These are phyloP conservation scores for Ophidiomyces ophidiicola DNA, from an alignment of 2,329 filamentous ascomycete species.

Conservation along the genomic window DNA sequence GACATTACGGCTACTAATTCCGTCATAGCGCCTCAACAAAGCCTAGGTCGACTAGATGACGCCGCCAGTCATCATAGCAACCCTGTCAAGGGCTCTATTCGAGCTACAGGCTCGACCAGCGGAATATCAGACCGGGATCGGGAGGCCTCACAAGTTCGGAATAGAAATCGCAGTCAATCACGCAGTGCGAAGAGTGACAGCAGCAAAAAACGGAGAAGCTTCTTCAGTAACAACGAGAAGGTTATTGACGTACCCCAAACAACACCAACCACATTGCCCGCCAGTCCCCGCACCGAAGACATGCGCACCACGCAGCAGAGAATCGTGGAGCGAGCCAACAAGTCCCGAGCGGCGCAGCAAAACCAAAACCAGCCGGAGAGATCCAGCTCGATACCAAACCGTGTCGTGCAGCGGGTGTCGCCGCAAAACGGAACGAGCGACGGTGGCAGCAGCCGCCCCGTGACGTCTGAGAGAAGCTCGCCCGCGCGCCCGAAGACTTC, in stretches of 20 bases:
- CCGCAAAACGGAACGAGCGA: constrained; percentile 1
- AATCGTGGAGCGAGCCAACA: constrained; percentile 16
- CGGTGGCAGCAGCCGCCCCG: constrained; percentile 10
- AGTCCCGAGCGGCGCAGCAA: constrained; percentile 7
- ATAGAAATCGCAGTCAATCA: constrained; percentile 27
- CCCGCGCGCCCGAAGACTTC: constrained; percentile 3
- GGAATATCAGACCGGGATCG: constrained; percentile 22
- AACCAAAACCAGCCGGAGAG: neutral
- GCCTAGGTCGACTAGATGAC: constrained; percentile 9
- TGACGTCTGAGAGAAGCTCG: constrained; percentile 7
- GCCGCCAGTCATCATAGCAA: constrained; percentile 16
- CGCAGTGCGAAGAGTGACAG: constrained; percentile 24
- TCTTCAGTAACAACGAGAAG: constrained; percentile 24
- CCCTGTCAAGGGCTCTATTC: too few relatives aligned
- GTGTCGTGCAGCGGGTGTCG: neutral
- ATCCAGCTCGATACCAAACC: constrained; percentile 6
- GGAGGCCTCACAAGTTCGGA: constrained; percentile 28
- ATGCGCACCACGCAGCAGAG: constrained; percentile 17
- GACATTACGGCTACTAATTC: constrained; percentile 21
- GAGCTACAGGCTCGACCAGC: constrained; percentile 9
- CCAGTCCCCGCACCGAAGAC: constrained; percentile 16
- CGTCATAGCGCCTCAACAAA: neutral
- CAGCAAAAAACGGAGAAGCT: constrained; percentile 28
- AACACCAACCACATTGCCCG: constrained; percentile 1
- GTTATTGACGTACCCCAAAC: constrained; percentile 15